Base-by-base conservation (phyloP, 73 alveolate genomes). In the Paramecium biaurelia region DNA sequence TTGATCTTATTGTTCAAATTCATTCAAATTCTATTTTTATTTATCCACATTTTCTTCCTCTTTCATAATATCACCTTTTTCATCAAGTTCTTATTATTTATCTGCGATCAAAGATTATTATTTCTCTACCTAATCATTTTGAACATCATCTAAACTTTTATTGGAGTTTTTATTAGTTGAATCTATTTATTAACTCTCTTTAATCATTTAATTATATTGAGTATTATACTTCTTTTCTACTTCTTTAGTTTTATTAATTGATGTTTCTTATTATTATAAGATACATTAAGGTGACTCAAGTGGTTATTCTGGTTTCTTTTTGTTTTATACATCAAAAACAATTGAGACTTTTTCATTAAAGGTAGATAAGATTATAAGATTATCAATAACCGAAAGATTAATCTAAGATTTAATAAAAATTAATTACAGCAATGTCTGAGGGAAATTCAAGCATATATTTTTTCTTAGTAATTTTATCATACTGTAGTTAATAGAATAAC, bases 331-430 rank as follows among this genome's bases (percentile, higher is more conserved):
- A 79, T 79, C 90, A 45, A 79, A 79, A 4, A 43, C 57, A 7
- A 47, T 43, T 23, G 90, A 79, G 1, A 79, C 47, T 79, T 47
- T 79, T 24, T 43, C 90, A 24, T 79, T 38, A 11, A 43, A n/a
- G 8, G 90, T 11, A 18, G 90, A 43, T 41, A 79, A 79, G 21
- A 79, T 23, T n/a, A 79, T 79, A 5, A 79, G 70, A 47, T 79
- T 79, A 45, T 79, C 90, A 23, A 79, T 49, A 41, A 79, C 56
- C 0, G 90, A 79, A 23, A 79, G 45, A 8, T 79, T 21, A 42
- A 74, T 37, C 87, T 74, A 74, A 37, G 12, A 18, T 53, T 4
- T 15, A 32, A 34, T 28, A 28, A 11, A 74, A 37, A 74, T n/a
- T 4, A 32, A 14, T 74, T 74, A 79, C 90, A 21, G 43, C 28